Base-by-base conservation (phyloP, 2,329 filamentous ascomycete genomes). In the Fusarium sambucinum region DNA sequence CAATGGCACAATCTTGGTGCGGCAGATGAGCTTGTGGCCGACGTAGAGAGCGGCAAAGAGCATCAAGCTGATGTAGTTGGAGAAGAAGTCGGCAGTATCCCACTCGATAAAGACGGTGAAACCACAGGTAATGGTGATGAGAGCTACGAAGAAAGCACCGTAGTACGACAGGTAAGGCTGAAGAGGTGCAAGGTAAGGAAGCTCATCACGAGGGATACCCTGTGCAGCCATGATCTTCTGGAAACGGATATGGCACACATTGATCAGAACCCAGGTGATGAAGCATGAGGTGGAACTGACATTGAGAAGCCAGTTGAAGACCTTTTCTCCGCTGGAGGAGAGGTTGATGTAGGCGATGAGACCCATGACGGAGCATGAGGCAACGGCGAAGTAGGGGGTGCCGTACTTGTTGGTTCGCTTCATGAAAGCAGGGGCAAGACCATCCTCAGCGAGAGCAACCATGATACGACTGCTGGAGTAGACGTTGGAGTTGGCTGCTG, bases 401-500 rank as follows among this genome's bases (percentile, higher is more conserved):
- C 90, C 90, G 61, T 81, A 80, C 30, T 80, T 79, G 77, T 89
- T 90, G 62, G 88, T 91, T 46, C 80, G 79, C 64, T 83, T 84
- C 74, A 92, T 82, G 71, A 90, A 79, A 12, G 75, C 76, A 2
- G 90, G 90, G 0, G 89, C 90, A 60, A 89, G 86, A 41, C 87
- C 85, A 55, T 90, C 87, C 41, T 88, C 81, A 33, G 90, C 89
- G 14, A 93, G 83, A 12, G 87, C 88, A 66, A 92, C 84, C 35
- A 93, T 82, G 40, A 91, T 89, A 25, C 90, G 88, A 59, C 87
- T 90, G 61, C 88, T 89, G 41, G 90, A 91, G 80, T 92, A 93
- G 61, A 94, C 85, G 79, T 92, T 92, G 16, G 90, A 91, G 79
- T 92, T 93, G 62, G 90, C 92, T 8, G 92, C 92, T 0, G 91